Conservation (phyloP, 192 early-diverging fungal genomes). For the Phycomyces nitens region DNA sequence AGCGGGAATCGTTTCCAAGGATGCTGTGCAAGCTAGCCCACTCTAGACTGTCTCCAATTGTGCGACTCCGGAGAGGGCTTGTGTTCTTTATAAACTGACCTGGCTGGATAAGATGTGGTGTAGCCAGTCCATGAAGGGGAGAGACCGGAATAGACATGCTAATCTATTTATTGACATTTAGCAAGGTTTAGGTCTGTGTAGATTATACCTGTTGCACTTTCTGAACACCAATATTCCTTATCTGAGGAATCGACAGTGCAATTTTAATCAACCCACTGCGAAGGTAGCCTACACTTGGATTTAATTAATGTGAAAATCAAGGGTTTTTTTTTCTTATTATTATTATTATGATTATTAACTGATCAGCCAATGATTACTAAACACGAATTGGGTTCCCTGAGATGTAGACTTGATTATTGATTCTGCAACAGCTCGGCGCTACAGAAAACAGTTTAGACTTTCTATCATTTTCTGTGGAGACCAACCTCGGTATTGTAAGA, state of each 20-base stretch:
- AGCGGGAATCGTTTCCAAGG: not conserved
- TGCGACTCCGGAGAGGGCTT: not conserved
- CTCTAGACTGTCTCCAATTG: not conserved
- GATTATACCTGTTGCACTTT: not conserved
- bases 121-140: not conserved
- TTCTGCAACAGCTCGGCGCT: not conserved
- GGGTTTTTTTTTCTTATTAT: not conserved
- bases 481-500: constrained; percentile 36
- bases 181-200: no score
- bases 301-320: no score
- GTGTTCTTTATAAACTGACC: constrained; percentile 8
- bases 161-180: no score
- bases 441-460: not conserved
- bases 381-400: no score
- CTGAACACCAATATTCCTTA: not conserved
- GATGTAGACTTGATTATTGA: no score
- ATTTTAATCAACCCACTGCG: not conserved
- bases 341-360: not conserved
- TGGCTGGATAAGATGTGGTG: not conserved
- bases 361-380: no score
- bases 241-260: not conserved
- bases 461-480: no score
- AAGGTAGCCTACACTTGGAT: not conserved
- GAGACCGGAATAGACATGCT: not conserved
- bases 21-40: not conserved